Base-by-base conservation (phyloP, 192 early-diverging fungal species). In the Coemansia sp. region DNA sequence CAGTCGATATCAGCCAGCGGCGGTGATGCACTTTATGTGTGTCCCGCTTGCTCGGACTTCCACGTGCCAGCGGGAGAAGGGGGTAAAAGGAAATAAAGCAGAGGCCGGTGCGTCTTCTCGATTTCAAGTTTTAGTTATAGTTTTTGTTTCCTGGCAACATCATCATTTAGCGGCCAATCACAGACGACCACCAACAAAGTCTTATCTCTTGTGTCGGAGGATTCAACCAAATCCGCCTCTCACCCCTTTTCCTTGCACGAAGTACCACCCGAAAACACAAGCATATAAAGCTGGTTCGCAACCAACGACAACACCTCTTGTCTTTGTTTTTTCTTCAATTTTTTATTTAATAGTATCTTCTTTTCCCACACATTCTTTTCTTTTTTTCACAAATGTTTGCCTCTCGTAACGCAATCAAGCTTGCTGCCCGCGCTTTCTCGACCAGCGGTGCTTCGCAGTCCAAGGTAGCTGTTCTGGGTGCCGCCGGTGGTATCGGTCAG, bases 401-500 rank as follows among this genome's bases (percentile, higher is more conserved):
- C 48, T 64, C 75, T 60, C 78, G 76, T 61, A 63, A 69, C 75
- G 61, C 69, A 48, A 62, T 71, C 66, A 76, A 77, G 69, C 34
- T 71, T 50, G 75, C 70, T 33, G 72, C 68, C 20, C 78, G 83
- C 64, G 69, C 75, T 56, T 84, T 84, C 83, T 84, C 83, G 69
- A 84, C 83, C 11, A 69, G 67, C 48, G 40, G 40, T 25, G 56
- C 78, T 48, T 69, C 56, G 70, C 78, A 71, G 72, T 75, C 83
- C 65, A 84, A 85, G 84, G 90, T 88, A 48, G 82, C 86, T 38
- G 89, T 92, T 61, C 85, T 88, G 61, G 89, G 90, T 71, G 90
- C 90, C 56, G 87, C 90, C 56, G 96, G 96, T 66, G 96, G 96
- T 76, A 99, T 99, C 69, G 96, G 96, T 64, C 96, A 99, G 83